Evolutionary conservation across 306 rosid genomes (phyloP).

Genomic region (Benincasa hispida): DNA sequence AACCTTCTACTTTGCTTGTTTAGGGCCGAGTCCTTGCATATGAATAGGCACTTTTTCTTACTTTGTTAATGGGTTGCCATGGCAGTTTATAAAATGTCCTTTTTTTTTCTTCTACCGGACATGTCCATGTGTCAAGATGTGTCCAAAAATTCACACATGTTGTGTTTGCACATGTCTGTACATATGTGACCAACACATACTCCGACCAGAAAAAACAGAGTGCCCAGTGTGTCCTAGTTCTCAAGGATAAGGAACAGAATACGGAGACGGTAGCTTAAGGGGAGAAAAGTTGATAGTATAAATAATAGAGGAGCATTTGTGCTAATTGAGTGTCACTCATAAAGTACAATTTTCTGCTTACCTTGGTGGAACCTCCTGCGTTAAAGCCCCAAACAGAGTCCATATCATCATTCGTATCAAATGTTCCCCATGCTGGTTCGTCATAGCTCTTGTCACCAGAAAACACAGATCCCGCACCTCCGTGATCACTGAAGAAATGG

Average conservation of each 20-base stretch:
- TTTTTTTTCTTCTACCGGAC: not conserved
- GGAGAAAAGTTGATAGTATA: not conserved
- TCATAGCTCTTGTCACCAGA: constrained; percentile 60
- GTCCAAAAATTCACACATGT: too few species aligned
- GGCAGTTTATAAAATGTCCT: not conserved
- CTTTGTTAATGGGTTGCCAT: not conserved
- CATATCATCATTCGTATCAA: constrained; percentile 68
- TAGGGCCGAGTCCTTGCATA: not conserved
- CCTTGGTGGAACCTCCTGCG: constrained; percentile 43
- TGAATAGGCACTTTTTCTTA: not conserved
- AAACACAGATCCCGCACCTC: constrained; percentile 50
- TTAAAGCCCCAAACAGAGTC: constrained; percentile 90
- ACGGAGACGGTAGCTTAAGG: not conserved
- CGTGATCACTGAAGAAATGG: constrained; percentile 44
- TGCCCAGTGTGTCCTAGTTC: not conserved
- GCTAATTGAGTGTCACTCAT: not conserved
- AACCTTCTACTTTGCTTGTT: not conserved
- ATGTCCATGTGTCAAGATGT: too few species aligned
- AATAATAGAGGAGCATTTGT: not conserved
- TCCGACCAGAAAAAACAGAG: not conserved
- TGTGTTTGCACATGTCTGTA: not conserved
- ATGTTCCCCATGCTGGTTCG: constrained; percentile 81
- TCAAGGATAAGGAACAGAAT: not conserved
- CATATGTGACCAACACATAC: not conserved
- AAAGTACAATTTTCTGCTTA: constrained; percentile 17